A percentile compares a stretch with the other conserved stretches of the same genome.
phyloP scores from a whole-genome alignment of 306 rosid species.

The Quercus berberidifolia region DNA sequence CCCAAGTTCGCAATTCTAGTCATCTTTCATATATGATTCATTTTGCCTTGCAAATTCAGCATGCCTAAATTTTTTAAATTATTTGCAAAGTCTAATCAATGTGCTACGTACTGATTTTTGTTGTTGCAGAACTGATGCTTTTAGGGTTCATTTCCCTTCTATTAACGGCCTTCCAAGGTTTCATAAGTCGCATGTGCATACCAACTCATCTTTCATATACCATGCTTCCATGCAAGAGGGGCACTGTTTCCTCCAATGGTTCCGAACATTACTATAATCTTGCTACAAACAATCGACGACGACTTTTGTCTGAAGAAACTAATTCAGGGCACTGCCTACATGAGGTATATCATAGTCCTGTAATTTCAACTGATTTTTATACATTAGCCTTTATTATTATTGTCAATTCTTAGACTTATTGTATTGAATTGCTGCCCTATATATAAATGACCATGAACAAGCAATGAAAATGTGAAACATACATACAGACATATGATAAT shows the following conservation, averaged over 20 bases:
- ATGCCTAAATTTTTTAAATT: background rate
- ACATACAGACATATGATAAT: background rate
- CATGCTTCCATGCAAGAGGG: conserved; percentile 91
- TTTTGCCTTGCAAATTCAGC: background rate
- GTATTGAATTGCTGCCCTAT: no score
- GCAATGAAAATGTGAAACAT: background rate
- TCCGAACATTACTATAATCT: conserved; percentile 32
- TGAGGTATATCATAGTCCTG: conserved; percentile 23
- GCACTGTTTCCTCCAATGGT: conserved; percentile 16
- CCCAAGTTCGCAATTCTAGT: background rate
- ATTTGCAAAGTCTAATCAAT: conserved; percentile 20
- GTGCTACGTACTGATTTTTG: background rate
- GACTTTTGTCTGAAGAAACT: conserved; percentile 44
- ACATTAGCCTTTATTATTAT: background rate
- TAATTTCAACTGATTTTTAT: no score
- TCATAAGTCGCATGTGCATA: conserved; percentile 68
- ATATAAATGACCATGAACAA: no score
- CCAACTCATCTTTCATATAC: conserved; percentile 36
- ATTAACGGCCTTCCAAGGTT: conserved; percentile 64
- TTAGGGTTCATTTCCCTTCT: conserved; percentile 90
- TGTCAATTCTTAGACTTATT: no score
- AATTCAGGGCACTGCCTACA: conserved; percentile 33
- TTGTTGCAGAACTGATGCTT: conserved; percentile 80
- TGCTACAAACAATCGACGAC: conserved; percentile 35
- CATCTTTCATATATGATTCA: background rate